Conservation (phyloP, 306 rosid species). For the Rosa persica region DNA sequence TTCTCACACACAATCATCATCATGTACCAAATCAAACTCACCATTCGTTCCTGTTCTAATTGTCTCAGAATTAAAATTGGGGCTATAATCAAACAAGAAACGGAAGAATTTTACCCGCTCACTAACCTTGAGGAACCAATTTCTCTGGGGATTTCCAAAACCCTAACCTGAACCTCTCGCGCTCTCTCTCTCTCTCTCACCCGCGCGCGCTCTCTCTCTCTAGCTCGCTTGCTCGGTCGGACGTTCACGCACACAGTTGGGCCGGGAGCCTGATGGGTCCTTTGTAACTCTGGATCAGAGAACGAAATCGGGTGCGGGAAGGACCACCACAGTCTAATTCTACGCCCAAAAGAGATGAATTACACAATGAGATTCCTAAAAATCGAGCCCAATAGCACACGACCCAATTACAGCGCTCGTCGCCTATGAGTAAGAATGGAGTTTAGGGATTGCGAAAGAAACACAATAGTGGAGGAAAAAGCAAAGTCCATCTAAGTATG, state of each 20-base stretch:
- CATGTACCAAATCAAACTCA: constrained; percentile 57
- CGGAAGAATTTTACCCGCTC: constrained; percentile 49
- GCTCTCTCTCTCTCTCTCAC: not conserved
- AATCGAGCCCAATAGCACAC: too few species aligned
- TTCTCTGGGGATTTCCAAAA: constrained; percentile 33
- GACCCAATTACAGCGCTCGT: too few species aligned
- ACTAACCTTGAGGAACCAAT: constrained; percentile 61
- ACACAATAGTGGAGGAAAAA: too few species aligned
- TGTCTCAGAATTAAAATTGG: constrained; percentile 29
- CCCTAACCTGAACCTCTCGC: constrained; percentile 46
- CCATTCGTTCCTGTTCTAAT: constrained; percentile 21
- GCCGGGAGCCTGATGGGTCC: not conserved
- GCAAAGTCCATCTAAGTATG: too few species aligned
- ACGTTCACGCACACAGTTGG: not conserved
- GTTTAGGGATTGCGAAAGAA: too few species aligned
- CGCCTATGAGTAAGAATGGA: too few species aligned
- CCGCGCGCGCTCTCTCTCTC: constrained; percentile 4
- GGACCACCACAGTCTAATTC: not conserved
- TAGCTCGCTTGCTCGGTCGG: not conserved
- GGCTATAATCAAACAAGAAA: constrained; percentile 27
- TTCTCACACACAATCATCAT: constrained; percentile 73
- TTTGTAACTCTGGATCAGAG: not conserved
- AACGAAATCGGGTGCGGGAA: not conserved
- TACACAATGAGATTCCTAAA: too few species aligned
- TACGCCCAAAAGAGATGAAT: too few species aligned